phyloP scores from a whole-genome alignment of 1,284 basidiomycete genomes.

The Apiotrichum veenhuisii region DNA sequence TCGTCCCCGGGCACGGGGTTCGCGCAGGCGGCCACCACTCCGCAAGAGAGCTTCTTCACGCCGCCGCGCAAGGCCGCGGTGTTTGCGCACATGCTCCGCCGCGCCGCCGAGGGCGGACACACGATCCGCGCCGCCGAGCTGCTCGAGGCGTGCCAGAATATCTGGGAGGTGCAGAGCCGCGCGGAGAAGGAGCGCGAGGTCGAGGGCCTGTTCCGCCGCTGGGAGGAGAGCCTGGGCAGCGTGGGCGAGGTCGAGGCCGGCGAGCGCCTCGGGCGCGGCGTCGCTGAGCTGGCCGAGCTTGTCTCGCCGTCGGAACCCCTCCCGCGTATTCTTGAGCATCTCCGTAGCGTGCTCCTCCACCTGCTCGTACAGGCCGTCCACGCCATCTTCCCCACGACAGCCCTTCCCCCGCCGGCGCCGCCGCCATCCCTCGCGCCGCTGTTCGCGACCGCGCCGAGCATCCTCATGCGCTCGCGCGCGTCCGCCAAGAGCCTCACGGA shows the following conservation, averaged over 20 bases:
- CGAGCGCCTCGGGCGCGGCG: conserved; percentile 15
- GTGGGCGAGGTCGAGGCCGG: conserved; percentile 24
- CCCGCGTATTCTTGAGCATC: conserved; percentile 22
- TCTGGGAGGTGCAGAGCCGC: conserved; percentile 40
- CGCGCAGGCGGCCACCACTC: background rate
- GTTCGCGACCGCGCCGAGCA: conserved; percentile 22
- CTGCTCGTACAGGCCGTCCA: conserved; percentile 19
- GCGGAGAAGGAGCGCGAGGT: conserved; percentile 39
- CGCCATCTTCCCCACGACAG: conserved; percentile 36
- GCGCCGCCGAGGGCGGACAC: conserved; percentile 23
- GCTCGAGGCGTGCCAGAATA: conserved; percentile 38
- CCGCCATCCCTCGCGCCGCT: conserved; percentile 35
- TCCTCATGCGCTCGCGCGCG: conserved; percentile 22
- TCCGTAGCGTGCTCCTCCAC: conserved; percentile 23
- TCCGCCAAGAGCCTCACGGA: conserved; percentile 20
- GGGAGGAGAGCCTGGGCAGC: conserved; percentile 32
- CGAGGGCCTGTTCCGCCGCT: conserved; percentile 28
- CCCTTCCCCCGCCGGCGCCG: conserved; percentile 25
- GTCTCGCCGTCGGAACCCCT: conserved; percentile 19
- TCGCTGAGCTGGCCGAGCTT: conserved; percentile 24
- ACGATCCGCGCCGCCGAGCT: conserved; percentile 30
- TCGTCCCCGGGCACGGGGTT: conserved; percentile 5
- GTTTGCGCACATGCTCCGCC: conserved; percentile 25
- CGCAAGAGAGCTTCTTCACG: conserved; percentile 26
- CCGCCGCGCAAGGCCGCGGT: conserved; percentile 33